These are phyloP conservation scores for Chrysopogon serrulatus DNA, from an alignment of 176 grass and related monocot genomes.

Conservation along the genomic window DNA sequence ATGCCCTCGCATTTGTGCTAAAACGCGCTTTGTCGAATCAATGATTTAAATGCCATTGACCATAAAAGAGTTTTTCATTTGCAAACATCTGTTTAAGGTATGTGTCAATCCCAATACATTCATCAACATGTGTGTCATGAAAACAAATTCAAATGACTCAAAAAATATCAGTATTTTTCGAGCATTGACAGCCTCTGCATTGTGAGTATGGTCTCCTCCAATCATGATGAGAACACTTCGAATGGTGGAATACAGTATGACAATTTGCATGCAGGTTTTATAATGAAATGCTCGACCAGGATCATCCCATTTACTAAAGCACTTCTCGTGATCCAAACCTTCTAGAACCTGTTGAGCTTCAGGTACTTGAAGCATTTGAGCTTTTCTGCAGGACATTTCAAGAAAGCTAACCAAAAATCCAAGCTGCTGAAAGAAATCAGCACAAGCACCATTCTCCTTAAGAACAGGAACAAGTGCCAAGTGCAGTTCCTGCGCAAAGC, in stretches of 20 bases:
- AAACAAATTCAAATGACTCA: constrained; percentile 15
- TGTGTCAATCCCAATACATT: not conserved
- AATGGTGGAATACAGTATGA: not conserved
- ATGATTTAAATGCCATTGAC: not conserved
- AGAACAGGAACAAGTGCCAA: not conserved
- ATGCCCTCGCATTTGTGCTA: too few relatives aligned
- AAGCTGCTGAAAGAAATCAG: not conserved
- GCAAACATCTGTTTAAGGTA: not conserved
- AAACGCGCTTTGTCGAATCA: too few relatives aligned
- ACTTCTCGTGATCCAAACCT: not conserved
- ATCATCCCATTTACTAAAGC: not conserved
- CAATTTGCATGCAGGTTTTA: not conserved
- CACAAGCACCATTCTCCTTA: not conserved
- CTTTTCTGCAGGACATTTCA: not conserved
- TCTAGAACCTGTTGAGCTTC: not conserved
- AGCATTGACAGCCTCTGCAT: not conserved
- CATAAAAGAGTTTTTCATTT: not conserved
- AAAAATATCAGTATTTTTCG: not conserved
- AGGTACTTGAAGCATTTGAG: not conserved
- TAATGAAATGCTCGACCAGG: not conserved
- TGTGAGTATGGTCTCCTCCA: not conserved
- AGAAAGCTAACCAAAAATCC: not conserved
- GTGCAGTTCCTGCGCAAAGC: not conserved
- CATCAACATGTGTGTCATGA: not conserved
- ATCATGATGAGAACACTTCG: not conserved